Evolutionary conservation across 179 eudicot genomes (phyloP), one percentile per base, ranked within the genome.

Genomic region (Spergularia azorica): DNA sequence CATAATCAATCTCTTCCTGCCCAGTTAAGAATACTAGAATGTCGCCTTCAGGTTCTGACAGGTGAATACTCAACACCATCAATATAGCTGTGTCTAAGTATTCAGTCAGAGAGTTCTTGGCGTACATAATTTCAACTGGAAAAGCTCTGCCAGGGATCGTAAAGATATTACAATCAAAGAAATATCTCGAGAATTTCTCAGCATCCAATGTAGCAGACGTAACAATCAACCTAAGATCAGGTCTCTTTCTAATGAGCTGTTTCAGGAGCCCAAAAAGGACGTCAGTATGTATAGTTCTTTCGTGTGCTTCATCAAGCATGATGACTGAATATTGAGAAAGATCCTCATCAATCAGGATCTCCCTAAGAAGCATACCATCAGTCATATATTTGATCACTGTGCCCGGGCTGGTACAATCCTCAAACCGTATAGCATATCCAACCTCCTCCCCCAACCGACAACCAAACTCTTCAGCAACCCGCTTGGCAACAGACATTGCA

Each of bases 261-360:
- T 95, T 95, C 51, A 95, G 70, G 2, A 95, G 76, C 36, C 99
- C 99, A 79, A 95, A 93, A 6, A 95, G 92, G 64, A 95, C 97
- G 87, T 95, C 99, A 9, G 97, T 95, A 85, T 95, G 88, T 32
- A 93, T 90, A 16, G 99, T 93, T 81, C 99, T 91, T 84, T 95
- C 99, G 71, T 95, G 97, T 15, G 99, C 97, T 87, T 95, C 99
- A 85, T 95, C 99, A 71, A 95, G 97, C 97, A 95, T 93, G 18
- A 95, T 75, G 21, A 95, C 94, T 3, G 98, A 91, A 80, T 93
- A 95, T 66, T 93, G 97, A 15, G 95, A 86, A 15, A 95, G 86
- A 77, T 91, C 83, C 61, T 90, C 97, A 62, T 95, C 98, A 43
- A 90, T 83, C 80, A 95, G 79, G 74, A 89, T 89, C 81, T 95